A percentile compares a stretch with the other conserved stretches of the same genome.
Evolutionary conservation across 2,329 filamentous ascomycete species (phyloP).

Genomic region (Cordyceps fumosorosea): DNA sequence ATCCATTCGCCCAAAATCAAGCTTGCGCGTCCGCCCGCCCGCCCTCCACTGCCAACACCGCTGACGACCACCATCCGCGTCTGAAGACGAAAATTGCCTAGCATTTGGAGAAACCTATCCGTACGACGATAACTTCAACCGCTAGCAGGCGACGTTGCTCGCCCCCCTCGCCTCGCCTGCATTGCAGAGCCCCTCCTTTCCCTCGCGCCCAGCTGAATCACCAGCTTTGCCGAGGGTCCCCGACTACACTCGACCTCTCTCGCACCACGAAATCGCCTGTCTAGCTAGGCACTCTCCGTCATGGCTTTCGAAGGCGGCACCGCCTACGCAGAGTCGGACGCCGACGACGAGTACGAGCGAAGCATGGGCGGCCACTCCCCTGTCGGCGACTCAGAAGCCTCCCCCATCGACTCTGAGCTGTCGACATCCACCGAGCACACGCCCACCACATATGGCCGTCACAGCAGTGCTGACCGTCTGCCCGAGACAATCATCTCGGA

Average conservation of each 20-base stretch:
- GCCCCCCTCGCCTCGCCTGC: not conserved
- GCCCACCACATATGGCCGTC: conserved; percentile 69
- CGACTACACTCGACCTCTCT: not conserved
- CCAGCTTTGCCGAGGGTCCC: not conserved
- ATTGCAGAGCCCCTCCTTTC: not conserved
- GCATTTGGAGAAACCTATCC: not conserved
- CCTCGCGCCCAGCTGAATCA: not conserved
- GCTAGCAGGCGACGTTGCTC: not conserved
- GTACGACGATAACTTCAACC: not conserved
- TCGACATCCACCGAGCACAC: conserved; percentile 67
- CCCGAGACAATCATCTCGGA: conserved; percentile 71
- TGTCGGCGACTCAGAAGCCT: conserved; percentile 61
- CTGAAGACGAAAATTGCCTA: not conserved
- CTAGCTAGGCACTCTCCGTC: not conserved
- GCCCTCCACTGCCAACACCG: not conserved
- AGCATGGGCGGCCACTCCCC: conserved; percentile 63
- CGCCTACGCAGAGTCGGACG: conserved; percentile 72
- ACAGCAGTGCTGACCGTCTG: conserved; percentile 55
- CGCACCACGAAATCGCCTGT: not conserved
- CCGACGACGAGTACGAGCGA: conserved; percentile 78
- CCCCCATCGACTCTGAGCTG: conserved; percentile 65
- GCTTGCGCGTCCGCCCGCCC: not conserved
- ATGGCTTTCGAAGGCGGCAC: conserved; percentile 61
- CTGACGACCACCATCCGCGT: not conserved
- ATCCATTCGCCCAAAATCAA: not conserved